Evolutionary conservation across 495 filamentous ascomycete genomes (phyloP), one percentile per base, ranked within the genome.

Genomic region (Penicillium verhagenii): DNA sequence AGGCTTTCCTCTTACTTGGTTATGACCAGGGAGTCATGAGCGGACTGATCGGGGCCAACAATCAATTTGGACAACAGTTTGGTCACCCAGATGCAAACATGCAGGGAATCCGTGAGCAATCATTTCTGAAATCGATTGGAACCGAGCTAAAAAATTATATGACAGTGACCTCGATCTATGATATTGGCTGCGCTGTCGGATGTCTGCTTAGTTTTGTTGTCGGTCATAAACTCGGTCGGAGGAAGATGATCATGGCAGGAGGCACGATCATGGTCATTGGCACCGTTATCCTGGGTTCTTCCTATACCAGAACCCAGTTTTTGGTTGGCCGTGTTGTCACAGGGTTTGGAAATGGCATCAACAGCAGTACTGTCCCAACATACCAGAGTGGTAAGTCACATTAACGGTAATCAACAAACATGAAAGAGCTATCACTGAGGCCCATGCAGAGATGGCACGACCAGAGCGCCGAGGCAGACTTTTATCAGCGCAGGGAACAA

Each of bases 391-490:
- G 57, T 59, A 47, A 42, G 57, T 50, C 6, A 49, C 7, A 23
- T 7, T 6, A 4, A 11, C n/a, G 5, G 8, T 35, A n/a, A n/a
- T n/a, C n/a, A n/a, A 8, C 24, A 1, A 33, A 14, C 1, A 23
- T 19, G 16, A 16, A 29, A 3, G 14, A 16, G 9, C 31, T 26
- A 18, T 29, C 14, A 42, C 31, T 54, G n/a, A 58, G 1, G 1
- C 16, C 1, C 16, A 11, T 6, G 42, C 33, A 48, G 63, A 65
- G 19, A 80, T 60, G 83, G 82, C 23, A 77, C 82, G 13, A 76
- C 84, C 80, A 0, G 70, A 77, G 18, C 79, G 77, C 64, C 78
- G 86, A 55, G 87, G 87, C 44, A 80, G 80, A 53, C 70, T 88
- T 26, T 75, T 87, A 19, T 77, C 86, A 2, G 61, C 69, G 2